Conservation (phyloP, 2,329 filamentous ascomycete genomes). For the Fonsecaea pugnacius region DNA sequence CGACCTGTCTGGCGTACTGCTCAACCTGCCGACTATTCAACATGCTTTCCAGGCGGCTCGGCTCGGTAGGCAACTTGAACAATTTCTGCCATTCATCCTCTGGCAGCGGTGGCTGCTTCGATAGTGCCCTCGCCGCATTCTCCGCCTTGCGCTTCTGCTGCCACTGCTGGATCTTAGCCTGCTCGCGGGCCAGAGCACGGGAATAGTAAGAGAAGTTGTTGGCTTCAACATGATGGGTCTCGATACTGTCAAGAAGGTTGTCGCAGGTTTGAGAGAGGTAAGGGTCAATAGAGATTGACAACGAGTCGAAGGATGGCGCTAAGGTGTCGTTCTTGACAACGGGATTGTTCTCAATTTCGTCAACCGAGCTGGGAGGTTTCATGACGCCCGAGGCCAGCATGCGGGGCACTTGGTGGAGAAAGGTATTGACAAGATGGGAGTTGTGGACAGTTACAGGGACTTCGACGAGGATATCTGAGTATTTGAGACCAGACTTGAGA, state of each 20-base stretch:
- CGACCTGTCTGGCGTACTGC: conserved; percentile 96
- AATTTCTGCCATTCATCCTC: conserved; percentile 98
- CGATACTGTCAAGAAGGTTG: conserved; percentile 92
- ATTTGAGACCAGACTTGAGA: conserved; percentile 90
- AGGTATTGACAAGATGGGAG: conserved; percentile 93
- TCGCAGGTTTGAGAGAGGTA: conserved; percentile 99
- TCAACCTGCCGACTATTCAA: conserved; percentile 95
- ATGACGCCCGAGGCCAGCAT: conserved; percentile 50
- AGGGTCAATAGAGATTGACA: conserved; percentile 93
- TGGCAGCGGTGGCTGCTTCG: conserved; percentile 85
- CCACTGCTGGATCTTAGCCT: conserved; percentile 95
- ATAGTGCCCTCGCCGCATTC: conserved; percentile 79
- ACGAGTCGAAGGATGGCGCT: conserved; percentile 83
- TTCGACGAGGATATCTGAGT: conserved; percentile 92
- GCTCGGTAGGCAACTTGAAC: conserved; percentile 97
- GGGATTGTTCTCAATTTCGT: conserved; percentile 72
- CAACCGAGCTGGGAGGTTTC: conserved; percentile 76
- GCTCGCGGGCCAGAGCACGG: conserved; percentile 88
- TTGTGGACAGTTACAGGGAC: conserved; percentile 90
- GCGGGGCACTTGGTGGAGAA: conserved; percentile 86
- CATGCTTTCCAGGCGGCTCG: conserved; percentile 89
- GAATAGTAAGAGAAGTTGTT: conserved; percentile 99
- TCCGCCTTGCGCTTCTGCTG: conserved; percentile 95
- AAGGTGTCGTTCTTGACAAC: conserved; percentile 66
- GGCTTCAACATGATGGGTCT: conserved; percentile 96